phyloP scores from a whole-genome alignment of 2,329 filamentous ascomycete genomes.

The Epichloe hybrida region DNA sequence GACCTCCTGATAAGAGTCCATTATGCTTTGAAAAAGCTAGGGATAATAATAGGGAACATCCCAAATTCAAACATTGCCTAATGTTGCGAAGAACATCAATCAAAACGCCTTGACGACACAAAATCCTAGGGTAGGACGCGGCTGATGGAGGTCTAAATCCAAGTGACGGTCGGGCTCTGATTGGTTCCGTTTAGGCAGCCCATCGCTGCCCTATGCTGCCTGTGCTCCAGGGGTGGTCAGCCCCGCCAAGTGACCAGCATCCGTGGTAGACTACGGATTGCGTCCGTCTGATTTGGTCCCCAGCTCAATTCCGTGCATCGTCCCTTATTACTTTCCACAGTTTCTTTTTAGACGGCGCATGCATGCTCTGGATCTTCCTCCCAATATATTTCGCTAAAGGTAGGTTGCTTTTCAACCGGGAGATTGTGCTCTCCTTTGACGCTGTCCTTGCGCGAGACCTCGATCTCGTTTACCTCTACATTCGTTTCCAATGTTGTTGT shows the following conservation, averaged over 20 bases:
- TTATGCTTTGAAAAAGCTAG: no score
- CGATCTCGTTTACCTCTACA: not conserved
- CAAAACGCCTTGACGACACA: no score
- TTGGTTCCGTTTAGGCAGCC: constrained; percentile 1
- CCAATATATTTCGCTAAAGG: not conserved
- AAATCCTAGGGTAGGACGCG: no score
- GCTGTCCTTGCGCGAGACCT: not conserved
- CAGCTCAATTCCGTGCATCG: not conserved
- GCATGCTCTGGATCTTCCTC: not conserved
- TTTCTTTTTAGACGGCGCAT: not conserved
- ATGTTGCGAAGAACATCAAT: no score
- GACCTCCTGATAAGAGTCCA: no score
- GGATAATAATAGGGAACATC: no score
- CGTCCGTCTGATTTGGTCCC: not conserved
- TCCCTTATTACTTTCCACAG: not conserved
- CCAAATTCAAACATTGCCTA: no score
- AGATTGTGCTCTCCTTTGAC: not conserved
- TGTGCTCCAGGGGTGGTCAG: not conserved
- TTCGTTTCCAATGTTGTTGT: not conserved
- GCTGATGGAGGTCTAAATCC: no score
- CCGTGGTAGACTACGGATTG: not conserved
- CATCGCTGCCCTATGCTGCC: not conserved
- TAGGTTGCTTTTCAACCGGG: not conserved
- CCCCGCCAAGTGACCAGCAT: constrained; percentile 1
- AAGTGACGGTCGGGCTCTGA: constrained; percentile 1